A percentile compares a stretch with the other conserved stretches of the same genome.
phyloP scores from a whole-genome alignment of 2,329 filamentous ascomycete genomes.

The Hortaea werneckii region DNA sequence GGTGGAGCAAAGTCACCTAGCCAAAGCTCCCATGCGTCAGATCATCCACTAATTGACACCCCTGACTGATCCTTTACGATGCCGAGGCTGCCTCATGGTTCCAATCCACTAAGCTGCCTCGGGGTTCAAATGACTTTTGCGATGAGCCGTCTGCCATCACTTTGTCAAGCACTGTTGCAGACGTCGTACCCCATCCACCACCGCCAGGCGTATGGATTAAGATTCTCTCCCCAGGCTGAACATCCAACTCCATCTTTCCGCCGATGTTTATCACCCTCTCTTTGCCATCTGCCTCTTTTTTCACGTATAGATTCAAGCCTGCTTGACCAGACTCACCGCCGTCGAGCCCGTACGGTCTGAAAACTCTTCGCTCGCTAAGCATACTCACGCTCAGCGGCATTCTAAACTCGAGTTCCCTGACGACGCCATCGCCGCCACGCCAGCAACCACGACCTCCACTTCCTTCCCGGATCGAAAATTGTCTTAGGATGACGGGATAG shows the following conservation, averaged over 20 bases:
- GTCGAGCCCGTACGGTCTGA: conserved; percentile 24
- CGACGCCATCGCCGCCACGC: conserved; percentile 24
- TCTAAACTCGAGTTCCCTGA: conserved; percentile 23
- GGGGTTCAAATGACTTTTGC: not conserved
- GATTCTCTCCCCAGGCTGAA: conserved; percentile 12
- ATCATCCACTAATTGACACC: too few species aligned
- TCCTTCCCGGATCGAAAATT: conserved; percentile 23
- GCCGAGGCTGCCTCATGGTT: not conserved
- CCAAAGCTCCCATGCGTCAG: too few species aligned
- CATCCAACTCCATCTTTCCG: conserved; percentile 12
- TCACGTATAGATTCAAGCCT: conserved; percentile 22
- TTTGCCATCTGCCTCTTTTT: conserved; percentile 14
- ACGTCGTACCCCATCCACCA: conserved; percentile 3
- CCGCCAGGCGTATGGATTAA: conserved; percentile 22
- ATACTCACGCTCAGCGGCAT: conserved; percentile 20
- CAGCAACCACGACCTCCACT: conserved; percentile 21
- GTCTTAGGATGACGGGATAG: conserved; percentile 25
- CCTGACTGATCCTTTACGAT: not conserved
- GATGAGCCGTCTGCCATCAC: not conserved
- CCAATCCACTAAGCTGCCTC: not conserved
- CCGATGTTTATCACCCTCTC: conserved; percentile 14
- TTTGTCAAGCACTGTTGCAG: not conserved
- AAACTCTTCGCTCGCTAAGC: conserved; percentile 24
- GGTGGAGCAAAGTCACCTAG: too few species aligned
- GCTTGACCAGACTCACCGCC: conserved; percentile 23